phyloP scores from a whole-genome alignment of 1,284 basidiomycete genomes.

The Cryptococcus sp. region DNA sequence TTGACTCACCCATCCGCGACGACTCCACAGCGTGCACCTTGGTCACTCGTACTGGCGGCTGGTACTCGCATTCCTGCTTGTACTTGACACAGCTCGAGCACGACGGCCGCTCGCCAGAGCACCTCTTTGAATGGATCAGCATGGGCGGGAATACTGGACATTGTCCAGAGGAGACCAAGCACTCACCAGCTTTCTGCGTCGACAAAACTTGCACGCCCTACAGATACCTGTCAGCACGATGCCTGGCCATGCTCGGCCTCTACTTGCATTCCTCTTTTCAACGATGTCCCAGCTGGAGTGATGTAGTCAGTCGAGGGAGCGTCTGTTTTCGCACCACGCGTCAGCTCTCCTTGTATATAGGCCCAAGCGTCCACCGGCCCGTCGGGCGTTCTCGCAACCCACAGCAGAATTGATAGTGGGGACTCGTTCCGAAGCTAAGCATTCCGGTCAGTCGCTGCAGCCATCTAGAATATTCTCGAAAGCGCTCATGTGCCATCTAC shows the following conservation, averaged over 20 bases:
- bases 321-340: background rate
- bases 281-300: constrained; percentile 10
- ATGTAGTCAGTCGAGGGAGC: constrained; percentile 7
- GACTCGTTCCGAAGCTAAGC: too few species aligned
- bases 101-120: constrained; percentile 34
- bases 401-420: too few species aligned
- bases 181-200: constrained; percentile 39
- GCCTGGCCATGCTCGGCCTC: background rate
- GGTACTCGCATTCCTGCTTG: constrained; percentile 41
- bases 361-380: too few species aligned
- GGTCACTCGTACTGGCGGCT: constrained; percentile 7
- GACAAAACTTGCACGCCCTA: constrained; percentile 44
- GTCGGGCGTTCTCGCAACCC: too few species aligned
- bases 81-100: constrained; percentile 42
- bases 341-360: too few species aligned
- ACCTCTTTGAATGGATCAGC: constrained; percentile 20
- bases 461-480: too few species aligned
- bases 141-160: constrained; percentile 14
- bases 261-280: constrained; percentile 18
- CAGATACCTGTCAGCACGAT: background rate
- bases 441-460: too few species aligned
- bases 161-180: background rate
- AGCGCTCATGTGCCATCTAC: too few species aligned
- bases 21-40: constrained; percentile 6
- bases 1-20: constrained; percentile 9